Conservation (phyloP, 2,329 filamentous ascomycete genomes). For the Chaetomiaceae sp. region DNA sequence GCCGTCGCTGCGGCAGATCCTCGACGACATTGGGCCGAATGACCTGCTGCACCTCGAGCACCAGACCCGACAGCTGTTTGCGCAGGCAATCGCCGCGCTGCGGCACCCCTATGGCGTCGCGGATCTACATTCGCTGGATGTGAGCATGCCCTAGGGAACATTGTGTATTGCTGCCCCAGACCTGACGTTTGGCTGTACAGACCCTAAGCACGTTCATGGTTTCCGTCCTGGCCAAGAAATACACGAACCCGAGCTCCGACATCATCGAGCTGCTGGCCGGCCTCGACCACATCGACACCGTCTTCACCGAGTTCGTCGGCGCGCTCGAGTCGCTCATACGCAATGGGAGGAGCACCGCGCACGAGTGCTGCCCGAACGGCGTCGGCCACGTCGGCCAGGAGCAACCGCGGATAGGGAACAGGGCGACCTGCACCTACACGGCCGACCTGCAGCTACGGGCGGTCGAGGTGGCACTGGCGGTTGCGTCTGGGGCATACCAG, state of each 20-base stretch:
- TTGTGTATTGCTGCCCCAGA: neutral
- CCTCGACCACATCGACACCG: slow-evolving; percentile 77
- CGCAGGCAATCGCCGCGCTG: slow-evolving; percentile 64
- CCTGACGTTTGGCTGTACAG: slow-evolving; percentile 42
- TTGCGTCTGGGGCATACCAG: slow-evolving; percentile 91
- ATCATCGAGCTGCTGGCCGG: slow-evolving; percentile 87
- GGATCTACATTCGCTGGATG: slow-evolving; percentile 80
- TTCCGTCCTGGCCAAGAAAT: slow-evolving; percentile 79
- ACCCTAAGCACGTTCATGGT: slow-evolving; percentile 86
- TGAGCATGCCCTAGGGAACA: slow-evolving; percentile 40
- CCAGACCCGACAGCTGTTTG: slow-evolving; percentile 75
- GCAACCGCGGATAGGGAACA: slow-evolving; percentile 4
- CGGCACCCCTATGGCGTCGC: slow-evolving; percentile 55
- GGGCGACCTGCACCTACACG: slow-evolving; percentile 16
- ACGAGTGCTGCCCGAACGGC: slow-evolving; percentile 18
- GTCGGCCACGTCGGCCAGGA: slow-evolving; percentile 17
- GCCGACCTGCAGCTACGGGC: slow-evolving; percentile 75
- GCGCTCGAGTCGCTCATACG: slow-evolving; percentile 79
- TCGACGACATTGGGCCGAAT: slow-evolving; percentile 67
- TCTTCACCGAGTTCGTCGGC: slow-evolving; percentile 85
- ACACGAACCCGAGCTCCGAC: slow-evolving; percentile 91
- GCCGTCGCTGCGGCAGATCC: slow-evolving; percentile 59
- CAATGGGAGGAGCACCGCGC: slow-evolving; percentile 53
- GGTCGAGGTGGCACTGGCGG: slow-evolving; percentile 73
- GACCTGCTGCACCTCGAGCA: slow-evolving; percentile 73